Base-by-base conservation (phyloP, 2,329 filamentous ascomycete genomes). In the Aspergillus sp. region DNA sequence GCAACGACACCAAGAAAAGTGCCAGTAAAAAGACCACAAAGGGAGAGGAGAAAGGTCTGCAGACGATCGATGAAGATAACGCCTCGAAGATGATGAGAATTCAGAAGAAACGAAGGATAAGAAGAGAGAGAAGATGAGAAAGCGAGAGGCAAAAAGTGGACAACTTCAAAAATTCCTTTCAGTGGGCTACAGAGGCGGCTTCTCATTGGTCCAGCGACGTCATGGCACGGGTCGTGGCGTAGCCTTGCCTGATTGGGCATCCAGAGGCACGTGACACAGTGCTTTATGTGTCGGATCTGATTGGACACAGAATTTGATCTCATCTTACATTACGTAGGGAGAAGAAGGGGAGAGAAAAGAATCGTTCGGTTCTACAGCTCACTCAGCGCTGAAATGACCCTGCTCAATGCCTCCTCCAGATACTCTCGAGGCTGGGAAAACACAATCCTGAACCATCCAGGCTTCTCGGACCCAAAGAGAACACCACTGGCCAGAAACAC, bases 371-470 rank as follows among this genome's bases (percentile, higher is more conserved):
- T 19, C 19, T 19, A 19, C 19, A 4, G 19, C 19, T 19, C 19
- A 19, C 19, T 19, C 10, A 60, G 32, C 6, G 55, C 58, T 1
- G 39, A 46, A 33, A 57, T 33, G 7, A 67, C 54, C 42, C 62
- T 62, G 42, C 42, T 45, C 37, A 70, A 43, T 9, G 62, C 67
- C 48, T 62, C 56, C 5, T 58, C 52, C 37, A 72, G 42, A 37
- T 59, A 52, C 5, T 53, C 51, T 34, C 49, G 52, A 9, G 60
- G 54, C 33, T 69, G 53, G 7, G 66, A 62, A 42, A 69, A 69
- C 5, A 71, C 64, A 41, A 72, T 52, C 29, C 72, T 53, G 53
- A 71, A 74, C 65, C 70, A 70, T 0, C 71, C 72, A 19, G 54
- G 54, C 36, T 59, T 56, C 50, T 71, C 66, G 0, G 65, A 65